Evolutionary conservation across 139 green algal genomes (phyloP).

Genomic region (Chlamydomonas sp.): DNA sequence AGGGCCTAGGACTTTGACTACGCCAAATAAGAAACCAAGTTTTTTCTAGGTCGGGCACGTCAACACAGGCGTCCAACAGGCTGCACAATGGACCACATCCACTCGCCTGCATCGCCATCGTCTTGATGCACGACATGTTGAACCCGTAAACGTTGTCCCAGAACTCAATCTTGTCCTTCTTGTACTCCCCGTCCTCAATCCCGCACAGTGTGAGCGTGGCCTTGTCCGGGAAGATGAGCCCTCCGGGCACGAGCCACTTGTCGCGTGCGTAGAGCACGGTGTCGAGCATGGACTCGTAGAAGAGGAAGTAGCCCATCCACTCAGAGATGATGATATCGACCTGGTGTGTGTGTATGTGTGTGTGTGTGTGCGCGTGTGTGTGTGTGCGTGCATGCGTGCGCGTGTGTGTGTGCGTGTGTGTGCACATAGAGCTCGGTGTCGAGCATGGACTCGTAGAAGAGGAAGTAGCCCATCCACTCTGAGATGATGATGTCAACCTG

Average conservation of each 20-base stretch:
- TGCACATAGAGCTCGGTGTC: constrained; percentile 73
- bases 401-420: not conserved
- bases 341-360: no score
- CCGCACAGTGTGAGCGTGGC: constrained; percentile 52
- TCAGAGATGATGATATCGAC: constrained; percentile 88
- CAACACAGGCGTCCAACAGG: not conserved
- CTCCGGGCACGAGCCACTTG: constrained; percentile 73
- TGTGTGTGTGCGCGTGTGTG: no score
- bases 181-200: constrained; percentile 91
- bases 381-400: constrained; percentile 39
- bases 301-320: constrained; percentile 89
- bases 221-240: constrained; percentile 75
- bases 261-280: constrained; percentile 85
- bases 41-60: no score
- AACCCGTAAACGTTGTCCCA: constrained; percentile 91
- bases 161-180: constrained; percentile 87
- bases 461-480: constrained; percentile 91
- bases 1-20: no score
- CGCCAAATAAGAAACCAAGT: no score
- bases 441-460: constrained; percentile 87
- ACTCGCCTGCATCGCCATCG: constrained; percentile 11
- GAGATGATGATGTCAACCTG: constrained; percentile 80
- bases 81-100: not conserved
- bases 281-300: constrained; percentile 87
- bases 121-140: constrained; percentile 79